Evolutionary conservation across 2,329 filamentous ascomycete genomes (phyloP), one percentile per base, ranked within the genome.

Genomic region (Thelonectria rubi): DNA sequence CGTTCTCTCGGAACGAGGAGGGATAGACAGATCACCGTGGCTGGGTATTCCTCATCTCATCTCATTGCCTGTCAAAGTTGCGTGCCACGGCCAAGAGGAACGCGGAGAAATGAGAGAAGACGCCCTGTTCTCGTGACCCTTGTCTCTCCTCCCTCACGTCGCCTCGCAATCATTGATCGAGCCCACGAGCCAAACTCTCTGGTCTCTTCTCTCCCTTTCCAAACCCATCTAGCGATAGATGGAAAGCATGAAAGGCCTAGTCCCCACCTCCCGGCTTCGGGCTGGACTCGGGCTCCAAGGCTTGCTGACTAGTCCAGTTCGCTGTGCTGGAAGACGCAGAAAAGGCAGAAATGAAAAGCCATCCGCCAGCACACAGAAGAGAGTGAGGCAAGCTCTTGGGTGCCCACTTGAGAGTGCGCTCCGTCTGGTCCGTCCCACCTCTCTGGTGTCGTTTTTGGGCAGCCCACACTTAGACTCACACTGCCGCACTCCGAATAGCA

Each of bases 401-500:
- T 47, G 40, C 15, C 46, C 37, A 50, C 55, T 50, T 12, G 9
- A 40, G 47, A 52, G 32, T 47, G 39, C 37, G 48, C 58, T 61
- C 58, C 40, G 48, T 51, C 42, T 52, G 47, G 53, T 53, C 48
- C 54, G 58, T 67, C 64, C 58, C 61, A 57, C 69, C 64, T 67
- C 66, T 58, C 26, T 60, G 60, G 64, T 49, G 47, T 42, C 55
- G 43, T 57, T 30, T 30, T 30, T 54, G 46, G 39, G 63, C 46
- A 42, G 39, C 46, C 55, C 55, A 59, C 39, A 21, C 55, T 59
- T 45, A 47, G 42, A 61, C 42, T 61, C 58, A 62, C 65, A 69
- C 65, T 69, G 60, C 66, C 65, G 65, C 61, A 62, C 68, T 69
- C 66, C 56, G 58, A 68, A 63, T 62, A 66, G 55, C 46, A 56